These are phyloP conservation scores for Starmera dryadoides DNA, from an alignment of 805 yeast genomes.

Conservation along the genomic window DNA sequence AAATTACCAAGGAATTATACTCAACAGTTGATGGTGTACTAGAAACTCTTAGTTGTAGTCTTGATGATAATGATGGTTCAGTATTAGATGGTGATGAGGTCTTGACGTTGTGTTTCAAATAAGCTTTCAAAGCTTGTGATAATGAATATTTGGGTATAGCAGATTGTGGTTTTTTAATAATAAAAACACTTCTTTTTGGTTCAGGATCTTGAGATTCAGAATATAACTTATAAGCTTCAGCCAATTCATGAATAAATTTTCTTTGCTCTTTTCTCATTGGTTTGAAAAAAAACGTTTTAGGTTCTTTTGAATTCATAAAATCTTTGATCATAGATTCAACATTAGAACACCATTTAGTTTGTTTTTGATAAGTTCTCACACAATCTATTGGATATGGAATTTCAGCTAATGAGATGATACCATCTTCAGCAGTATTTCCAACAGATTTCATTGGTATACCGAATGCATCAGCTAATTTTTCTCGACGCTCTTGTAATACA, in stretches of 20 bases:
- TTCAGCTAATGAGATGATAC: conserved; percentile 11
- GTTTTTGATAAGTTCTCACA: conserved; percentile 23
- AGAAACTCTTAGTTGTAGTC: conserved; percentile 14
- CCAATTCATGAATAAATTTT: conserved; percentile 60
- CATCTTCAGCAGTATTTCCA: conserved; percentile 2
- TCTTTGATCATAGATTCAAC: conserved; percentile 48
- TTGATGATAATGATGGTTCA: conserved; percentile 4
- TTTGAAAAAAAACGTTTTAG: conserved; percentile 53
- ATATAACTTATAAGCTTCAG: conserved; percentile 49
- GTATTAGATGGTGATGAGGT: conserved; percentile 12
- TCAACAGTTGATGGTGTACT: conserved; percentile 11
- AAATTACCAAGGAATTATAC: conserved; percentile 47
- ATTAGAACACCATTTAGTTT: conserved; percentile 59
- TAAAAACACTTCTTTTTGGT: conserved; percentile 66
- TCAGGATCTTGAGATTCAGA: conserved; percentile 78
- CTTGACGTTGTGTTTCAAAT: conserved; percentile 27
- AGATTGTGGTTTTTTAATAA: conserved; percentile 29
- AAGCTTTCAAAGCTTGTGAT: conserved; percentile 32
- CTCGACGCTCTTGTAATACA: conserved; percentile 50
- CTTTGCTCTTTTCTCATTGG: conserved; percentile 71
- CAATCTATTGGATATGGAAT: conserved; percentile 14
- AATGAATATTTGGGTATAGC: conserved; percentile 38
- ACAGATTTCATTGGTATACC: conserved; percentile 19
- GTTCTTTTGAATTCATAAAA: conserved; percentile 36
- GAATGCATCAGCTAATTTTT: conserved; percentile 57